Conservation (phyloP, 805 yeast genomes). For the Schizosaccharomyces lindneri region DNA sequence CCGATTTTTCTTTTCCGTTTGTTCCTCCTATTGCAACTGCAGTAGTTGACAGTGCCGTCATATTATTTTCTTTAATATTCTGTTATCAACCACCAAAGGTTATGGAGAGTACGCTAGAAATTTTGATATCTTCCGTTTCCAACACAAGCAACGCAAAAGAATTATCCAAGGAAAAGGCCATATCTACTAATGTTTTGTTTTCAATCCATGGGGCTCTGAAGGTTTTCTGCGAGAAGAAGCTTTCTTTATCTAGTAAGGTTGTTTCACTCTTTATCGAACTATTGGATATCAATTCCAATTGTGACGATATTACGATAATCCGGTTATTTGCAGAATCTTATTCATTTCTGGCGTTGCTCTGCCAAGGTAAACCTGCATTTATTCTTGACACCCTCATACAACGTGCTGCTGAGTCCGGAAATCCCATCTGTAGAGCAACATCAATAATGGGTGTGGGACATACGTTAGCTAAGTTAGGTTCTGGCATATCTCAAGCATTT, state of each 20-base stretch:
- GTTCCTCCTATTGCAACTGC: slow-evolving; percentile 14
- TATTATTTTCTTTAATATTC: slow-evolving; percentile 44
- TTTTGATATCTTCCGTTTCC: slow-evolving; percentile 30
- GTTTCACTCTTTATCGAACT: not conserved
- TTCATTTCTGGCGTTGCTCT: not conserved
- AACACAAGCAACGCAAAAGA: slow-evolving; percentile 16
- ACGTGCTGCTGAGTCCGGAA: not conserved
- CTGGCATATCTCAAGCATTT: not conserved
- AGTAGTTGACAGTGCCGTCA: slow-evolving; percentile 55
- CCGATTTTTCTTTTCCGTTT: not conserved
- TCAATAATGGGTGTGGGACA: not conserved
- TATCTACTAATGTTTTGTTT: slow-evolving; percentile 34
- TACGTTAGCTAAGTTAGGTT: not conserved
- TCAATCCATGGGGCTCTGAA: slow-evolving; percentile 32
- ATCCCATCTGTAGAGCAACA: not conserved
- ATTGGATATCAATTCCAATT: not conserved
- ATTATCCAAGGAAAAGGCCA: slow-evolving; percentile 21
- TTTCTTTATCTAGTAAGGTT: not conserved
- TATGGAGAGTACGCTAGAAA: slow-evolving; percentile 72
- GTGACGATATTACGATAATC: not conserved
- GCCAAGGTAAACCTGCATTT: not conserved
- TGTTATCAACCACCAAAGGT: slow-evolving; percentile 51
- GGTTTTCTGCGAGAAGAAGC: slow-evolving; percentile 3
- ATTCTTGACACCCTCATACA: not conserved
- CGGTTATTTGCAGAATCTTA: not conserved